Evolutionary conservation across 2,329 filamentous ascomycete genomes (phyloP), one percentile per base, ranked within the genome.

Genomic region (Colletotrichum paranaense): DNA sequence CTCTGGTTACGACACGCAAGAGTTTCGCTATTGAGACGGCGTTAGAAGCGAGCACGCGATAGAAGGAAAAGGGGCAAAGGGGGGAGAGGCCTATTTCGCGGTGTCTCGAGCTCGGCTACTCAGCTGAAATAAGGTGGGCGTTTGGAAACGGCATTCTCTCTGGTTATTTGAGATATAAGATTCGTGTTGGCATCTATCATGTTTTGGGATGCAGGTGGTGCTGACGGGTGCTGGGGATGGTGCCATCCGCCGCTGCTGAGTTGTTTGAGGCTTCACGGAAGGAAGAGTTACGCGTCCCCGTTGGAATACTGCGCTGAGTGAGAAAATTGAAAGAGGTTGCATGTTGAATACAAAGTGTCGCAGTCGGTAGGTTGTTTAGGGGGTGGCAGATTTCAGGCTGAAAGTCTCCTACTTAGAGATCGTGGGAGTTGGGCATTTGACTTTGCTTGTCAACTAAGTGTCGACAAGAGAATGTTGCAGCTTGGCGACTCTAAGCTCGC

Each of bases 171-270:
- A 67, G 49, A 49, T 72, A 69, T 55, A 70, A 68, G 62, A 65
- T 73, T 70, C 38, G 46, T 35, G 60, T 52, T 65, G 55, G 60
- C 66, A 70, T 62, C 66, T 62, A 73, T 64, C 70, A 73, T 35
- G 70, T 56, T 65, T 60, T 14, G 28, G 42, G 32, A 52, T 5
- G 19, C 38, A 30, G 66, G 59, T 73, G 46, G 70, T 59, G 26
- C 49, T 56, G 5, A 28, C 19, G n/a, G 63, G 35, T 28, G 19
- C 65, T 59, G 38, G 53, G n/a, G 52, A 58, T 63, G 58, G 64
- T 30, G 30, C 22, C 53, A 62, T 68, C 64, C 49, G 64, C 46
- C 64, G 56, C 57, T 22, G 42, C 42, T 62, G 68, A 67, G 24
- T 30, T 72, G 66, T 69, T 69, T 63, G 67, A 62, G 66, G 67